Percentiles rank a stretch among this genome's conserved stretches.
Conservation (phyloP, 164 flowering plant genomes). For the Tetracentron sinense region DNA sequence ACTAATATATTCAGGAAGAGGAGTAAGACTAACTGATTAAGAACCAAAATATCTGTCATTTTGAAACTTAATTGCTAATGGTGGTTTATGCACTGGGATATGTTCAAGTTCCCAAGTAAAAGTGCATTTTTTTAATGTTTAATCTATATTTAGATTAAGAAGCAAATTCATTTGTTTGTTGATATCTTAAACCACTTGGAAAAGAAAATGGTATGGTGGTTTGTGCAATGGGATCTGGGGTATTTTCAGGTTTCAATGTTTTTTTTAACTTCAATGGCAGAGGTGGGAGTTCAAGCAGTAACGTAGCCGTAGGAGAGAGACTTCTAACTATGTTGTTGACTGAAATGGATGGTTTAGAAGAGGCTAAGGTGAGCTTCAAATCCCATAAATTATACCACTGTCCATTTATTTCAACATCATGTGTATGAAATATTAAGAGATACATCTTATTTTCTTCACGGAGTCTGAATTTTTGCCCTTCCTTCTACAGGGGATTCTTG, state of each 20-base stretch:
- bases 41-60: no score
- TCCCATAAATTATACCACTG: not conserved
- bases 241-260: not conserved
- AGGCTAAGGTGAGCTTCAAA: conserved; percentile 58
- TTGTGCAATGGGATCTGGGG: no score
- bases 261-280: conserved; percentile 26
- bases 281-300: conserved; percentile 66
- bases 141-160: not conserved
- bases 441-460: not conserved
- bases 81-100: not conserved
- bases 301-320: conserved; percentile 70
- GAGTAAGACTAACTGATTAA: no score
- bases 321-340: conserved; percentile 88
- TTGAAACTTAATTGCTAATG: no score
- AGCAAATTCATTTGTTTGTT: no score
- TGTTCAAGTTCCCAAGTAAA: not conserved
- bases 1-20: no score
- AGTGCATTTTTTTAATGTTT: not conserved
- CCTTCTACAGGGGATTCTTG: conserved; percentile 76
- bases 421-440: not conserved
- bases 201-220: no score
- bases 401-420: not conserved
- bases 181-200: no score
- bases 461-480: conserved; percentile 2
- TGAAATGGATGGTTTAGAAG: conserved; percentile 96